phyloP scores from a whole-genome alignment of 441 rosid genomes.

The Bruguiera hainesii region DNA sequence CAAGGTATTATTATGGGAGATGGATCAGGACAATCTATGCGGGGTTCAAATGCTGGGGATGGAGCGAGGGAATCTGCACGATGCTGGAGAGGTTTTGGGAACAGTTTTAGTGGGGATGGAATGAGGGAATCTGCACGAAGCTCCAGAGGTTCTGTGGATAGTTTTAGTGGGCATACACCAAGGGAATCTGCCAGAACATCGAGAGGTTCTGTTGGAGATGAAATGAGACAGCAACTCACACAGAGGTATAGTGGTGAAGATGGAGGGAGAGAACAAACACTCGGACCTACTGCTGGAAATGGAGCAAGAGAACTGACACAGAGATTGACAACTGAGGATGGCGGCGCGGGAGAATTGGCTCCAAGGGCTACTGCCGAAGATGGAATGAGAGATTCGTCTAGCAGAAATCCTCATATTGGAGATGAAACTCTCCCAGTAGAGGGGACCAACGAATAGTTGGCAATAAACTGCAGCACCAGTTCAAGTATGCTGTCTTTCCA shows the following conservation, averaged over 20 bases:
- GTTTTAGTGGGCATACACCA: constrained; percentile 7
- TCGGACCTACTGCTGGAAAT: constrained; percentile 1
- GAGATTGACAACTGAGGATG: background rate
- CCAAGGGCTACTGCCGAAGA: constrained; percentile 7
- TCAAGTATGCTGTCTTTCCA: too few species aligned
- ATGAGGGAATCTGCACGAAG: constrained; percentile 13
- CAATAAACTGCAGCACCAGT: too few species aligned
- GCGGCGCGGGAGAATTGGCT: background rate
- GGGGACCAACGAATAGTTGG: too few species aligned
- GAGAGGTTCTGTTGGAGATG: constrained; percentile 17
- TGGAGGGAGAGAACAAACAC: constrained; percentile 16
- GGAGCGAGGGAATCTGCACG: constrained; percentile 14
- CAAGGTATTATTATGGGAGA: constrained; percentile 19
- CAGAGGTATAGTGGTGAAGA: constrained; percentile 20
- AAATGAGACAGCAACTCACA: constrained; percentile 6
- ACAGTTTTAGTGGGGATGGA: constrained; percentile 5
- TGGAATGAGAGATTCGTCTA: constrained; percentile 19
- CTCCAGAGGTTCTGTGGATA: constrained; percentile 7
- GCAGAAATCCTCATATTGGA: background rate
- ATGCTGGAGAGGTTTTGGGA: constrained; percentile 5
- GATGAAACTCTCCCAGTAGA: too few species aligned
- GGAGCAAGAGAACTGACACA: constrained; percentile 13
- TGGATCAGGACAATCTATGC: constrained; percentile 17
- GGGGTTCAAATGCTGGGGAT: constrained; percentile 18
- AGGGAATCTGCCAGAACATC: constrained; percentile 17